phyloP scores from a whole-genome alignment of 225 moss, liverwort and hornwort species.

The Neckera pumila region DNA sequence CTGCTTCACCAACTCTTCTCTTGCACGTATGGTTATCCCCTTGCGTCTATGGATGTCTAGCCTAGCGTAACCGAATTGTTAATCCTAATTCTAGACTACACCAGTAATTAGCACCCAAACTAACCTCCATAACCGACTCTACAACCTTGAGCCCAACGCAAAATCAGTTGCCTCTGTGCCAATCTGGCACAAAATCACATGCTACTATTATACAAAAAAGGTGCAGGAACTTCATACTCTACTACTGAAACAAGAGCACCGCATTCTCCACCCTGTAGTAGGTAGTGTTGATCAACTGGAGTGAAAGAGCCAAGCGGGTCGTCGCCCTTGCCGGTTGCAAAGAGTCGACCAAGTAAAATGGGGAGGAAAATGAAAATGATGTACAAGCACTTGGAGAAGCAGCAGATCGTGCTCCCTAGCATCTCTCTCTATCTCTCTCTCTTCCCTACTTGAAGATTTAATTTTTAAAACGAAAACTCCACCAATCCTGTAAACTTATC shows the following conservation, averaged over 20 bases:
- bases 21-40: not conserved
- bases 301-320: not conserved
- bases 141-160: not conserved
- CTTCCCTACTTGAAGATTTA: not conserved
- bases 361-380: conserved; percentile 5
- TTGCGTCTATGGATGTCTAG: not conserved
- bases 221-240: not conserved
- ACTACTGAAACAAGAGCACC: not conserved
- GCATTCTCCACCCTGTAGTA: not conserved
- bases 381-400: conserved; percentile 6
- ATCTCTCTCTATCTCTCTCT: not conserved
- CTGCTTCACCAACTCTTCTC: not conserved
- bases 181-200: not conserved
- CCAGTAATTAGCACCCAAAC: not conserved
- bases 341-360: conserved; percentile 3
- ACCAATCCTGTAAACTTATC: not conserved
- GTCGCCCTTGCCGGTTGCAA: not conserved
- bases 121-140: not conserved
- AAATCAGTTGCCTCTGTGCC: not conserved
- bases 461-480: not conserved
- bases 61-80: not conserved
- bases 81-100: not conserved
- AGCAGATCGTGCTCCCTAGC: not conserved
- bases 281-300: not conserved
- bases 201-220: not conserved